Evolutionary conservation across 1,284 basidiomycete species (phyloP).

Genomic region (Ustilago cynodontis): DNA sequence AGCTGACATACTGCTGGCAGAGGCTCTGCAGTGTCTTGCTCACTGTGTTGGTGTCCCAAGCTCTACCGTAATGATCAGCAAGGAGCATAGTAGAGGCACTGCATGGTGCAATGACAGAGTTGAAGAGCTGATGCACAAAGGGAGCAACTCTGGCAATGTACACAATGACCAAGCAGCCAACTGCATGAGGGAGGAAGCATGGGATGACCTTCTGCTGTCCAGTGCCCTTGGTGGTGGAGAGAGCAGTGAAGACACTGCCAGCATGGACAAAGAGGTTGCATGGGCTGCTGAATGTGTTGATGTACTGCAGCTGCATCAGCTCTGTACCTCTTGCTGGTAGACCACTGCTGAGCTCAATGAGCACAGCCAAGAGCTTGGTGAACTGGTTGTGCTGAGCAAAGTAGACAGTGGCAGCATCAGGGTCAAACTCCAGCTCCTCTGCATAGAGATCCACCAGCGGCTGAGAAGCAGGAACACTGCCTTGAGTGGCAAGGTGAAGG

Average conservation of each 20-base stretch:
- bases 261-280: constrained; percentile 4
- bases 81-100: neutral
- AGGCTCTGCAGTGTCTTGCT: constrained; percentile 1
- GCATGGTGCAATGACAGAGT: neutral
- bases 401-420: neutral
- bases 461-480: neutral
- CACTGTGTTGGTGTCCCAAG: neutral
- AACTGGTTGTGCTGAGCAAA: neutral
- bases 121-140: neutral
- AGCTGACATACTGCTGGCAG: constrained; percentile 1
- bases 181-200: constrained; percentile 8
- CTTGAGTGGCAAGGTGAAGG: neutral
- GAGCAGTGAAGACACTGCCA: constrained; percentile 2
- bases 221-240: constrained; percentile 1
- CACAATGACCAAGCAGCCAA: neutral
- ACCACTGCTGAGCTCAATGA: constrained; percentile 6
- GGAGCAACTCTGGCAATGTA: neutral
- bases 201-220: constrained; percentile 2
- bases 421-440: neutral
- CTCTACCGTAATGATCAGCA: neutral
- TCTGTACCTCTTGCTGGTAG: constrained; percentile 9
- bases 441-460: neutral
- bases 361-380: constrained; percentile 5
- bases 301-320: constrained; percentile 9
- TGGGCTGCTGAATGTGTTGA: neutral